Conservation (phyloP, 306 rosid genomes). For the Malus sieversii region DNA sequence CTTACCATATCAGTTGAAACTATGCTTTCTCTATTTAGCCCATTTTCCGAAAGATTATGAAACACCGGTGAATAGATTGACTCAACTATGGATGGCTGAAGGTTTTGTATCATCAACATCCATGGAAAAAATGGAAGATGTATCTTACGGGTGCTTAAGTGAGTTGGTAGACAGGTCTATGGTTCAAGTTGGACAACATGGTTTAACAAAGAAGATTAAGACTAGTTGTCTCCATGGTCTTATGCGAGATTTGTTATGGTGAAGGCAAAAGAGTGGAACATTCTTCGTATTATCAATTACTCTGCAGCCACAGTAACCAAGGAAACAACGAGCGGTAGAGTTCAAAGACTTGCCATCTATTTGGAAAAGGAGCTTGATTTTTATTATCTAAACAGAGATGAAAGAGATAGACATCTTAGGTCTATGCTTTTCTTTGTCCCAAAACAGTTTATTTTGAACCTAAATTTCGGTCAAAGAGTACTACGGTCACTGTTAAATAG, state of each 20-base stretch:
- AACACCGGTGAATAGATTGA: background rate
- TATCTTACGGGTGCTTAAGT: background rate
- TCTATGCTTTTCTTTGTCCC: background rate
- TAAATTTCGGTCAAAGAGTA: background rate
- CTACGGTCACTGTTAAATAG: background rate
- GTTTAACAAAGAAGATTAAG: background rate
- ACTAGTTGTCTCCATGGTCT: background rate
- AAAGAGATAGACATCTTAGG: background rate
- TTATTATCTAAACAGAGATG: background rate
- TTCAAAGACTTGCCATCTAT: background rate
- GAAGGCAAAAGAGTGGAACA: background rate
- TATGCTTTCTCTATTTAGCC: background rate
- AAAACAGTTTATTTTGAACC: accelerated
- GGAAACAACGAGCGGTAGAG: background rate
- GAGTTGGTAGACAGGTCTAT: background rate
- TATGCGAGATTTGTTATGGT: background rate
- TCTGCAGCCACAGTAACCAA: background rate
- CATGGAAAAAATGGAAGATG: background rate
- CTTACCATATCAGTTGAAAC: background rate
- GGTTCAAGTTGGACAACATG: background rate
- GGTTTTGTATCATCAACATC: background rate
- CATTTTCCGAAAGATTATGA: background rate
- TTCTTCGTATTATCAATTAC: background rate
- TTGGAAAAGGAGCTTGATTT: background rate
- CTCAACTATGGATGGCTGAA: conserved; percentile 4